Base-by-base conservation (phyloP, 2,329 filamentous ascomycete genomes). In the Alternaria triticimaculans region DNA sequence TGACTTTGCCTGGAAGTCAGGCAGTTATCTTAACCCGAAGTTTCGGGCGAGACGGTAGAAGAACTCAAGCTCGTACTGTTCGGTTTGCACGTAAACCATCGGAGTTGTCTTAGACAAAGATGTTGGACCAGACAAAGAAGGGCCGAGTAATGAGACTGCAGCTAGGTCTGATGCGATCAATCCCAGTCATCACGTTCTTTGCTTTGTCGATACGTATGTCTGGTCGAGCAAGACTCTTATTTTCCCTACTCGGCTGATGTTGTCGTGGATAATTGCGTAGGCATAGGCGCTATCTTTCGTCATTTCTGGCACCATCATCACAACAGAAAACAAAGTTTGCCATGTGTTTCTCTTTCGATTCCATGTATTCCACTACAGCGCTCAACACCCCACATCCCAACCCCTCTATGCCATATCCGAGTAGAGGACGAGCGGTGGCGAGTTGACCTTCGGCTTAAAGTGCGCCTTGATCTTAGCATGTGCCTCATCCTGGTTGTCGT, bases 401-500 rank as follows among this genome's bases (percentile, higher is more conserved):
- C 14, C 26, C 21, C 26, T 37, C 41, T 58, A 58, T 46, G 56
- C 28, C 75, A 77, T 76, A 30, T 65, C 62, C 23, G 62, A 62
- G 59, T 73, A 77, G 20, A 78, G 46, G 5, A 75, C 63, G 18
- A 77, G 62, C n/a, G 76, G 73, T 44, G 72, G 73, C 5, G 64
- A 71, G 30, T 64, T 66, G 49, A 76, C 65, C 50, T 73, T 78
- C 6, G 67, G 67, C 62, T 73, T 75, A 43, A 78, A 54, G 18
- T 69, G 46, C 2, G 66, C 73, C 73, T 85, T 86, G 66, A 89
- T 77, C 25, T 79, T 82, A 60, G 80, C 80, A 69, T 90, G 88
- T 30, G 87, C 87, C 68, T 82, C 82, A 53, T 53, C 49, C 28
- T 53, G 20, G 28, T 53, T 53, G 30, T 53, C 49, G 20, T 53